These are phyloP conservation scores for Scalesia atractyloides DNA, from an alignment of 129 eudicot species.

Conservation along the genomic window DNA sequence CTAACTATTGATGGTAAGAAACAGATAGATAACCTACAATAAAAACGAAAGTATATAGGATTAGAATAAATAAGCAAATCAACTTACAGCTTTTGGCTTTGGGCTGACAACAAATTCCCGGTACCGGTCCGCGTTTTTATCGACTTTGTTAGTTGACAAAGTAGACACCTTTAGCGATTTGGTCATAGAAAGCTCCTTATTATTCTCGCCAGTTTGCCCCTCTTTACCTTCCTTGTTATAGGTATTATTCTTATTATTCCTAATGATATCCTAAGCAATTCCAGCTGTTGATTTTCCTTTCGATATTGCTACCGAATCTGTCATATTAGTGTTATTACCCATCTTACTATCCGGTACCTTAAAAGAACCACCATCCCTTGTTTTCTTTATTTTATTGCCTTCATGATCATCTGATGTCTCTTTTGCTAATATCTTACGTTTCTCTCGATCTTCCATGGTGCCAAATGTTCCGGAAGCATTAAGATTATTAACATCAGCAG, in stretches of 20 bases:
- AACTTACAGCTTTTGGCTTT: slow-evolving; percentile 71
- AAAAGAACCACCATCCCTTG: slow-evolving; percentile 32
- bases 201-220: slow-evolving; percentile 33
- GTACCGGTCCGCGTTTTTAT: slow-evolving; percentile 28
- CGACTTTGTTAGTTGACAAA: slow-evolving; percentile 20
- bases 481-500: slow-evolving; percentile 33
- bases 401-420: slow-evolving; percentile 24
- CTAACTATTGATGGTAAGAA: not conserved
- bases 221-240: slow-evolving; percentile 10
- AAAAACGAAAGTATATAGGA: not conserved
- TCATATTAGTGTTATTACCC: slow-evolving; percentile 17
- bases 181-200: slow-evolving; percentile 33
- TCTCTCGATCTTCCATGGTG: slow-evolving; percentile 10
- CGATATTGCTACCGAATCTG: slow-evolving; percentile 19
- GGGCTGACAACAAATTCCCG: slow-evolving; percentile 41
- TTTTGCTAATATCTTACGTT: slow-evolving; percentile 17
- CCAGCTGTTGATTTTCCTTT: slow-evolving; percentile 32
- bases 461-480: slow-evolving; percentile 19
- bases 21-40: slow-evolving; percentile 4
- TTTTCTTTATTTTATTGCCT: slow-evolving; percentile 36
- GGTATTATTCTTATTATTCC: not conserved
- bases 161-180: slow-evolving; percentile 35
- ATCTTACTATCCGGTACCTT: slow-evolving; percentile 32
- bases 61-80: not conserved
- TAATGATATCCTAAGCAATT: slow-evolving; percentile 14